phyloP scores from a whole-genome alignment of 441 rosid species.

The Pelargonium citronellum region DNA sequence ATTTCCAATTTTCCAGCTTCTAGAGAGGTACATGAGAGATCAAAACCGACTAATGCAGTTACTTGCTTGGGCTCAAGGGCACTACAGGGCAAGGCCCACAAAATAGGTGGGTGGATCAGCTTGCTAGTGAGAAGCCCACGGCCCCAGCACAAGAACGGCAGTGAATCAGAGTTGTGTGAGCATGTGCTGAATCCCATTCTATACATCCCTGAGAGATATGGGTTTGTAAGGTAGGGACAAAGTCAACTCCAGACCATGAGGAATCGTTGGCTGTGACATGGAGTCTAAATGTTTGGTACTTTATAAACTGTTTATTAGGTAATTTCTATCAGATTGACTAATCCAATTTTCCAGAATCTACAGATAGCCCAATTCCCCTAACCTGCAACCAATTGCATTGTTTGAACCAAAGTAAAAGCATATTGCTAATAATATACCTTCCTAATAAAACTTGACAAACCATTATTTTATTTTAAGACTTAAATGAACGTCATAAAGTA shows the following conservation, averaged over 20 bases:
- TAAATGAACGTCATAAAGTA: not conserved
- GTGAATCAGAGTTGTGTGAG: no score
- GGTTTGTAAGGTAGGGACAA: not conserved
- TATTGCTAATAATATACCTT: not conserved
- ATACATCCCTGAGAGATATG: not conserved
- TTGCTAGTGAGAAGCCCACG: no score
- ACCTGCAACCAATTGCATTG: not conserved
- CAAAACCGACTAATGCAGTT: no score
- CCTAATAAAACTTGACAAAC: no score
- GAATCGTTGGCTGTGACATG: not conserved
- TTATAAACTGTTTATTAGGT: not conserved
- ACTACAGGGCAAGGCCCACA: no score
- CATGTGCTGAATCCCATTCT: not conserved
- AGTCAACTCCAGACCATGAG: not conserved
- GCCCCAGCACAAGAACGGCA: no score
- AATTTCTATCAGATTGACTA: not conserved
- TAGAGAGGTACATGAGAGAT: no score
- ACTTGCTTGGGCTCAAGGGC: no score
- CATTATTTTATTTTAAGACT: no score
- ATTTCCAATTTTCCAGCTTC: no score
- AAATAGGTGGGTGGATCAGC: no score
- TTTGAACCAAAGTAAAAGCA: not conserved
- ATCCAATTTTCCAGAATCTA: not conserved
- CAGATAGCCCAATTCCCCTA: slow-evolving; percentile 1
- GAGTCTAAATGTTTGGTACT: not conserved